Evolutionary conservation across 495 filamentous ascomycete species (phyloP).

Genomic region (Trichoderma reesei): DNA sequence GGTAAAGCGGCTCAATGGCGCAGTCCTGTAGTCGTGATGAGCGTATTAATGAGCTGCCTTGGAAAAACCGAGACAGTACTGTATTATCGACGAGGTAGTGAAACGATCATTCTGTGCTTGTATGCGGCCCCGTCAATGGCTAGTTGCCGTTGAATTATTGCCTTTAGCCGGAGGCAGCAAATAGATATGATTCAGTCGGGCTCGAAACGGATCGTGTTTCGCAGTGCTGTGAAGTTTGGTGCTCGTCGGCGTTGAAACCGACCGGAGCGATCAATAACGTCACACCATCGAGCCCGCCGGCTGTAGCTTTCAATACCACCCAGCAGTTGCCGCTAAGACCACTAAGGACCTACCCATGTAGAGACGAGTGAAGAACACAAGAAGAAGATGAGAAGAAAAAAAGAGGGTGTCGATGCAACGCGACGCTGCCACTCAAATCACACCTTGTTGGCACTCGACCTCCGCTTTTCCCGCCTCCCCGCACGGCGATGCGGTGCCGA

Average conservation of each 20-base stretch:
- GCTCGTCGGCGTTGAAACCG: background rate
- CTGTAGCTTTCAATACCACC: background rate
- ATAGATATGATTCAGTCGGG: background rate
- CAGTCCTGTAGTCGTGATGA: background rate
- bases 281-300: background rate
- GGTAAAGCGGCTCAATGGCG: slow-evolving; percentile 1
- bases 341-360: background rate
- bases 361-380: background rate
- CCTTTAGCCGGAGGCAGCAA: background rate
- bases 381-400: background rate
- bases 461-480: background rate
- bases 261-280: slow-evolving; percentile 4
- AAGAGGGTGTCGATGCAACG: slow-evolving; percentile 2
- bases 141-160: background rate
- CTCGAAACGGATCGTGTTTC: background rate
- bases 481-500: slow-evolving; percentile 6
- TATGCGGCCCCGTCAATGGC: too few species aligned
- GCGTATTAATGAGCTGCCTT: too few species aligned
- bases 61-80: too few species aligned
- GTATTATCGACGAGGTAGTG: too few species aligned
- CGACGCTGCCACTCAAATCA: background rate
- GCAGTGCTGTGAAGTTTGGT: background rate
- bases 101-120: too few species aligned
- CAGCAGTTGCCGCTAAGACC: background rate
- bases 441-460: background rate